Evolutionary conservation across 768 basidiomycete genomes (phyloP).

Genomic region (Rhodotorula taiwanensis): DNA sequence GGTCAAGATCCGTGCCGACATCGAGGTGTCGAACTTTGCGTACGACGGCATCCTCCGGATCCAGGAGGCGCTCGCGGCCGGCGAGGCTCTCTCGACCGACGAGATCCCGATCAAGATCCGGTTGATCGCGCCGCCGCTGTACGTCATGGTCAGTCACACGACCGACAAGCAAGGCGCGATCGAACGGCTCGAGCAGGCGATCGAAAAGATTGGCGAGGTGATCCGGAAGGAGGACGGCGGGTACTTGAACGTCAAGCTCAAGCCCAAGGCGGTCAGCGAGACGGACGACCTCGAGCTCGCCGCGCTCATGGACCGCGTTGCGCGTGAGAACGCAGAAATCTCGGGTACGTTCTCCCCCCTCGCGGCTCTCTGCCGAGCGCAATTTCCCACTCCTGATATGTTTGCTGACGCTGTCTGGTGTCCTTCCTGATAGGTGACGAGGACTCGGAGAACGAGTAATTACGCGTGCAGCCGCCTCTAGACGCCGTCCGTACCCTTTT

Average conservation of each 20-base stretch:
- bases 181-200: conserved; percentile 85
- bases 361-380: not conserved
- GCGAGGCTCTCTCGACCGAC: conserved; percentile 75
- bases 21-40: conserved; percentile 92
- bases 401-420: too few relatives aligned
- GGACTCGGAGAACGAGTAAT: conserved; percentile 39
- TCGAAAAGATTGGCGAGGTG: conserved; percentile 76
- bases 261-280: conserved; percentile 97
- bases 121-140: conserved; percentile 90
- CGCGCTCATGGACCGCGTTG: conserved; percentile 90
- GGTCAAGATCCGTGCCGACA: conserved; percentile 95
- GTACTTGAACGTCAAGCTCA: conserved; percentile 91
- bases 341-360: conserved; percentile 52
- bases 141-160: conserved; percentile 89
- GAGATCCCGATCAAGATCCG: conserved; percentile 94
- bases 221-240: conserved; percentile 80
- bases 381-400: not conserved
- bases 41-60: conserved; percentile 95
- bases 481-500: too few relatives aligned
- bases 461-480: too few relatives aligned
- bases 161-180: conserved; percentile 95
- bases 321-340: conserved; percentile 89
- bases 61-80: conserved; percentile 79
- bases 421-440: conserved; percentile 40
- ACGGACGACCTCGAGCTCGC: conserved; percentile 96